phyloP scores from a whole-genome alignment of 2,329 filamentous ascomycete species.

The Hawksworthiomyces lignivorus region DNA sequence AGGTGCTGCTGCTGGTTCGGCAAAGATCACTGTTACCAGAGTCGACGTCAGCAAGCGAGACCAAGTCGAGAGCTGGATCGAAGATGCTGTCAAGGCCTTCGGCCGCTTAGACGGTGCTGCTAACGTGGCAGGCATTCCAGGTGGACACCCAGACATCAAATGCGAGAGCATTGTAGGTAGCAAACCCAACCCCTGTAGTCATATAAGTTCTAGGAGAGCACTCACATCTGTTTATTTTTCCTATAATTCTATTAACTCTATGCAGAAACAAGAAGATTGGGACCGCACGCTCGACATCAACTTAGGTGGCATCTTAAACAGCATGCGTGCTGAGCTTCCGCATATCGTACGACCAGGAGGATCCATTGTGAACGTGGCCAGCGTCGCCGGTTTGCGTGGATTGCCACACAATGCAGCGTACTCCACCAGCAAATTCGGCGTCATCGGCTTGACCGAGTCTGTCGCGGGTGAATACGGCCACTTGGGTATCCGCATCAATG shows the following conservation, averaged over 20 bases:
- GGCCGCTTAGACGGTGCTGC: neutral
- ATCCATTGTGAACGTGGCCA: constrained; percentile 36
- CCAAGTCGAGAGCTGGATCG: constrained; percentile 3
- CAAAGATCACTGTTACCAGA: neutral
- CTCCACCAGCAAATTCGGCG: constrained; percentile 12
- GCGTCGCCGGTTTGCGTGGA: constrained; percentile 29
- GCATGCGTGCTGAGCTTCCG: constrained; percentile 12
- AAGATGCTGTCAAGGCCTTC: neutral
- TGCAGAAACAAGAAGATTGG: constrained; percentile 16
- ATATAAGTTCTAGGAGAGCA: too few relatives aligned
- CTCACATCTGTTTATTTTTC: too few relatives aligned
- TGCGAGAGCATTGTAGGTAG: constrained; percentile 1
- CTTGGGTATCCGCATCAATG: constrained; percentile 12
- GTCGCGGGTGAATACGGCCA: constrained; percentile 12
- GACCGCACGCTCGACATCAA: constrained; percentile 12
- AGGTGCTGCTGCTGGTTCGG: too few relatives aligned
- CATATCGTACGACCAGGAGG: constrained; percentile 26
- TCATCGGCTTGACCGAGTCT: constrained; percentile 12
- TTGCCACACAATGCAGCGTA: constrained; percentile 18
- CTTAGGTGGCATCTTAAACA: constrained; percentile 12
- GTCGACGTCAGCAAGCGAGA: constrained; percentile 4
- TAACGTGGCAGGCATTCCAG: neutral
- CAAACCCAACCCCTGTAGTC: too few relatives aligned
- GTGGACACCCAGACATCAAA: constrained; percentile 1
- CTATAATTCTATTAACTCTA: too few relatives aligned